phyloP scores from a whole-genome alignment of 2,329 filamentous ascomycete species.

The Parafenestella ontariensis region DNA sequence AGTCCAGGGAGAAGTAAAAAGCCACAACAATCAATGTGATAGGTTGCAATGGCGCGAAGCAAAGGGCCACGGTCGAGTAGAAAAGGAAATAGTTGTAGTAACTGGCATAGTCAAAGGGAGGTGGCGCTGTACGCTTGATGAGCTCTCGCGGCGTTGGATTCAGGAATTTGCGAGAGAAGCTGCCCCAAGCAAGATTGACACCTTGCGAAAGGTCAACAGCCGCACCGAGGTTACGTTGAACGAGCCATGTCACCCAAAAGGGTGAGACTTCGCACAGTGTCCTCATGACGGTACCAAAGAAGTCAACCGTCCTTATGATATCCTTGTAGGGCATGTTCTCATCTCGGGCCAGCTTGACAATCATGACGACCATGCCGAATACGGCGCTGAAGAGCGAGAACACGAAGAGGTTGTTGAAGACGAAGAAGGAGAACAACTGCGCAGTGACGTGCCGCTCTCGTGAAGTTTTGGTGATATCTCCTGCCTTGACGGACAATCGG shows the following conservation, averaged over 20 bases:
- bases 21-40: constrained; percentile 85
- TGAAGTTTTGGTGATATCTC: constrained; percentile 90
- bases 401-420: constrained; percentile 66
- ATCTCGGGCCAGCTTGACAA: constrained; percentile 65
- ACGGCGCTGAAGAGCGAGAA: constrained; percentile 90
- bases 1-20: constrained; percentile 87
- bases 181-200: constrained; percentile 82
- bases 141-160: constrained; percentile 88
- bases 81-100: constrained; percentile 99
- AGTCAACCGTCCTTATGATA: constrained; percentile 69
- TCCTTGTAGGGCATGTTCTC: constrained; percentile 65
- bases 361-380: constrained; percentile 73
- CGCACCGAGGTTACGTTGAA: constrained; percentile 91
- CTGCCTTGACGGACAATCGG: constrained; percentile 79
- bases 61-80: constrained; percentile 88
- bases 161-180: constrained; percentile 82
- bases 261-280: constrained; percentile 81
- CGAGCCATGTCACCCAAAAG: constrained; percentile 80
- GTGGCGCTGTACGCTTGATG: constrained; percentile 92
- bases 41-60: constrained; percentile 85
- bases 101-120: constrained; percentile 89
- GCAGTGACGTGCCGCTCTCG: constrained; percentile 89
- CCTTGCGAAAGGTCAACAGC: constrained; percentile 93
- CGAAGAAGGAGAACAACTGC: constrained; percentile 75
- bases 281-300: constrained; percentile 70